Evolutionary conservation across 306 rosid genomes (phyloP), one percentile per base, ranked within the genome.

Genomic region (Malus fusca): DNA sequence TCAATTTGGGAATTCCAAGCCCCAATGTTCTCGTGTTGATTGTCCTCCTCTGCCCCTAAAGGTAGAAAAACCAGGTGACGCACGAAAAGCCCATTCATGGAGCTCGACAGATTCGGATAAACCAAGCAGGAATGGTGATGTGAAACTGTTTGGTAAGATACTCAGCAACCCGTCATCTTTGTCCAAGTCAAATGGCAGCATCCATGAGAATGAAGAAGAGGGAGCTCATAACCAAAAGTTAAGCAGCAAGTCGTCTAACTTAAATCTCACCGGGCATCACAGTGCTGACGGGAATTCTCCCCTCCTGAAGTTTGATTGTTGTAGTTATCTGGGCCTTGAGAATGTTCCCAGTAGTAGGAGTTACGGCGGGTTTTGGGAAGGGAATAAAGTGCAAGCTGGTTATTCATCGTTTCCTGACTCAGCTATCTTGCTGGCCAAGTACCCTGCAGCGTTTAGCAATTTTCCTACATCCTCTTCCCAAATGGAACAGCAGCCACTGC

Each of bases 101-200:
- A 81, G 84, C 70, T 83, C 78, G 3, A 76, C 87, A 19, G 97
- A 89, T 82, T 82, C 93, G 0, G 97, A 90, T 52, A 85, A 84
- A 71, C 81, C 88, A 26, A 74, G 87, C 80, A 79, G 90, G 85
- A 89, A 89, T 81, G 95, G 99, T 83, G 90, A 91, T 80, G 96
- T 96, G 84, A 96, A 96, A 74, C 87, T 96, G 79, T 92, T 92
- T 60, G 99, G 99, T 26, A 86, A 90, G 86, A 92, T 96, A 83
- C 88, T 92, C 3, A 88, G 89, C 66, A 84, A 82, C 82, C 81
- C 97, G 26, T 86, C 92, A 62, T 80, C 92, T 21, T 10, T 31
- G 42, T 89, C 85, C 77, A 86, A 81, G 48, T 75, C 86, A 17
- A 84, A 67, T 80, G 73, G 86, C 75, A 81, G 74, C 72, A 48